Conservation (phyloP, 148 eudicot species). For the Salicornia ramosissima region DNA sequence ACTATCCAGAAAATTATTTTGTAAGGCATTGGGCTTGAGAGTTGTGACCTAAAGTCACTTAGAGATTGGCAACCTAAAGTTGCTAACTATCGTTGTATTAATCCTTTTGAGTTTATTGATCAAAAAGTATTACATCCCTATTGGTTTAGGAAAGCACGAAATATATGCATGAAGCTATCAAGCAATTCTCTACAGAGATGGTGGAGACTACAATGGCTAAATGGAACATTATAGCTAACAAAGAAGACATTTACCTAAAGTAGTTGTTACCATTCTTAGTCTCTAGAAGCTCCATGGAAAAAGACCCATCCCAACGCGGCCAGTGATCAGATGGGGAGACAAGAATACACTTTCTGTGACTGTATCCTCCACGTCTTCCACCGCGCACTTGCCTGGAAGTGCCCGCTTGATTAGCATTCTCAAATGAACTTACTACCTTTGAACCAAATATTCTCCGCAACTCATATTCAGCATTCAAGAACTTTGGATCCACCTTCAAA, state of each 20-base stretch:
- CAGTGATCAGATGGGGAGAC: constrained; percentile 86
- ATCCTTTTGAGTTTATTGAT: no score
- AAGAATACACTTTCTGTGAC: constrained; percentile 60
- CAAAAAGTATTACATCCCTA: no score
- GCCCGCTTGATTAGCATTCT: constrained; percentile 55
- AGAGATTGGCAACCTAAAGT: no score
- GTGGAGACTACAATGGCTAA: neutral
- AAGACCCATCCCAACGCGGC: constrained; percentile 97
- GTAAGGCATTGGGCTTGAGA: no score
- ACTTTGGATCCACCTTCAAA: constrained; percentile 81
- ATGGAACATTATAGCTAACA: neutral
- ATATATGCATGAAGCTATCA: no score
- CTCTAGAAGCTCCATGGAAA: constrained; percentile 90
- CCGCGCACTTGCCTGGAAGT: constrained; percentile 66
- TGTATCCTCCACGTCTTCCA: constrained; percentile 72
- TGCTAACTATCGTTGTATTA: no score
- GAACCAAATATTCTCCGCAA: constrained; percentile 90
- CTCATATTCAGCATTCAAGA: constrained; percentile 88
- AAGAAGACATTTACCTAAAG: constrained; percentile 47
- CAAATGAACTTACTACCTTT: constrained; percentile 79
- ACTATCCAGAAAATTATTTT: no score
- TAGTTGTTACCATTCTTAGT: constrained; percentile 56
- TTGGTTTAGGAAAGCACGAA: no score
- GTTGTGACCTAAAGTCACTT: no score
- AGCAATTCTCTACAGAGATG: neutral